Conservation (phyloP, 352 stramenopile genomes). For the Phytophthora tentaculata region DNA sequence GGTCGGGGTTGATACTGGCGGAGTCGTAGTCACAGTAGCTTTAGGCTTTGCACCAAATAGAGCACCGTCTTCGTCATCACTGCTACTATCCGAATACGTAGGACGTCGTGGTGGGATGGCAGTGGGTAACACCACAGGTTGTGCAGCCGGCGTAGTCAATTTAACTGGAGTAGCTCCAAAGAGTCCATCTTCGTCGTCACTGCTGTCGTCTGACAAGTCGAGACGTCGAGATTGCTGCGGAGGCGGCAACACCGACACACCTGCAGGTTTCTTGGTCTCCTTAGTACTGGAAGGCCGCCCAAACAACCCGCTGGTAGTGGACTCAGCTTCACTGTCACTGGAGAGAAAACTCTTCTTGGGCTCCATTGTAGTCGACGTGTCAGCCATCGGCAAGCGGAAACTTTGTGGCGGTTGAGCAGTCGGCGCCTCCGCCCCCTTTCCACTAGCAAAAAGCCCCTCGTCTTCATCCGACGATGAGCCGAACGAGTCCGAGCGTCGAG, state of each 20-base stretch:
- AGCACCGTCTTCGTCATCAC: slow-evolving; percentile 57
- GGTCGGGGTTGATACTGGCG: slow-evolving; percentile 4
- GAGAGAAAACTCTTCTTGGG: slow-evolving; percentile 36
- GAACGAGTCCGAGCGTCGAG: slow-evolving; percentile 52
- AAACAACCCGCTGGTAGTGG: slow-evolving; percentile 47
- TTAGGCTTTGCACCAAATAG: slow-evolving; percentile 59
- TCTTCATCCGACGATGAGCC: slow-evolving; percentile 40
- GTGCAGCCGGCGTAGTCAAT: background rate
- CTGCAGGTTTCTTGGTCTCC: slow-evolving; percentile 4
- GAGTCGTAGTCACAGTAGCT: slow-evolving; percentile 9
- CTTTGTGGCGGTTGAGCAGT: slow-evolving; percentile 24
- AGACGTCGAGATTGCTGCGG: slow-evolving; percentile 8
- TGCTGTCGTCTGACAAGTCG: slow-evolving; percentile 7
- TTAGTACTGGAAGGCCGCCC: slow-evolving; percentile 28
- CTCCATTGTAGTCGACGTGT: slow-evolving; percentile 12
- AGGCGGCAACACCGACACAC: slow-evolving; percentile 1
- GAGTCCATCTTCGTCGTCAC: slow-evolving; percentile 2
- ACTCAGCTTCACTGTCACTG: slow-evolving; percentile 53
- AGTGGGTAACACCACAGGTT: background rate
- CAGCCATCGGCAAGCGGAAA: slow-evolving; percentile 37
- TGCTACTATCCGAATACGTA: slow-evolving; percentile 32
- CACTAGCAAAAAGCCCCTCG: slow-evolving; percentile 52
- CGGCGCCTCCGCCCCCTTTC: slow-evolving; percentile 27
- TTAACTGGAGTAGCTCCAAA: slow-evolving; percentile 3
- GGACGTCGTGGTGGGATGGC: slow-evolving; percentile 1